Evolutionary conservation across 257 asterid genomes (phyloP).

Genomic region (Rehmannia glutinosa): DNA sequence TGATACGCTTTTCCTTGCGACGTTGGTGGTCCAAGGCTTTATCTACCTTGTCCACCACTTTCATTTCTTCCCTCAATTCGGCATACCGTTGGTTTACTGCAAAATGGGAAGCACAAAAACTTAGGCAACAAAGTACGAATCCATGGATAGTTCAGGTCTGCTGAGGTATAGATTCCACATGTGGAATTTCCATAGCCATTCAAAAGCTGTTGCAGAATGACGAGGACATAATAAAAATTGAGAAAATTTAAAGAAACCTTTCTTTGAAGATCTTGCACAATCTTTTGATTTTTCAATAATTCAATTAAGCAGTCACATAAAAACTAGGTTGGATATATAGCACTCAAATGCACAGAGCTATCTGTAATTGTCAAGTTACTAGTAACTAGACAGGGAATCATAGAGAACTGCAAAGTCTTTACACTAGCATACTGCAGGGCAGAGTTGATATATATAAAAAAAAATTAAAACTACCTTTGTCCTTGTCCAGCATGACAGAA

Average conservation of each 20-base stretch:
- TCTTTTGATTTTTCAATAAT: not conserved
- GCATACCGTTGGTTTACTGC: constrained; percentile 68
- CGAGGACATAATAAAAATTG: too few relatives aligned
- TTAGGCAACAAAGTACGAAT: not conserved
- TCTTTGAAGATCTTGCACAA: not conserved
- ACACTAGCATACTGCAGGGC: not conserved
- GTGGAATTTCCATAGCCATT: too few relatives aligned
- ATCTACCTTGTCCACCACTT: constrained; percentile 72
- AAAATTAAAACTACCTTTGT: constrained; percentile 47
- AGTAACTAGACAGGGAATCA: too few relatives aligned
- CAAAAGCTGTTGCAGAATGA: too few relatives aligned
- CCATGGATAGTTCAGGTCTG: too few relatives aligned
- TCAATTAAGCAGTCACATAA: too few relatives aligned
- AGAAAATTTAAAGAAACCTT: too few relatives aligned
- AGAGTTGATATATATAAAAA: too few relatives aligned
- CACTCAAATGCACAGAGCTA: not conserved
- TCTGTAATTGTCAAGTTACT: too few relatives aligned
- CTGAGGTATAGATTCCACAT: too few relatives aligned
- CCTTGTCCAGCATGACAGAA: constrained; percentile 52
- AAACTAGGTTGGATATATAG: not conserved
- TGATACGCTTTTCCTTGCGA: constrained; percentile 64
- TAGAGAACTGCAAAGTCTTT: not conserved
- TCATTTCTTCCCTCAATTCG: constrained; percentile 56
- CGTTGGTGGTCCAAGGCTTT: constrained; percentile 66
- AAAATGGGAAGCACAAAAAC: constrained; percentile 3